Percentiles rank a stretch among this genome's conserved stretches.
phyloP scores from a whole-genome alignment of 305 asterid genomes.

The Fraxinus platypoda region DNA sequence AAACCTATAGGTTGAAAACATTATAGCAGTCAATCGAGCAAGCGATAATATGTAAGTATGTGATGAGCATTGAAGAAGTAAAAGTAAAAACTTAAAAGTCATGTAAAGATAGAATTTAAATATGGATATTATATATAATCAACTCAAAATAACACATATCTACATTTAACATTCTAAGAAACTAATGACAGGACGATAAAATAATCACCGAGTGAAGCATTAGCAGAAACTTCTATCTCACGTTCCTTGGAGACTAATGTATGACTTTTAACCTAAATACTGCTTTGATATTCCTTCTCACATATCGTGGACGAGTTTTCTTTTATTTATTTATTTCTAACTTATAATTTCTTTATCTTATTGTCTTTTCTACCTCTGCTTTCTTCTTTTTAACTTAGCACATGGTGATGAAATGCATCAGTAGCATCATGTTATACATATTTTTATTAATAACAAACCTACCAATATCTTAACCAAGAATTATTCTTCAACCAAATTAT shows the following conservation, averaged over 20 bases:
- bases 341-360: neutral
- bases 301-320: neutral
- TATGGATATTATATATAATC: neutral
- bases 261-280: neutral
- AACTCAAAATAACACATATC: neutral
- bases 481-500: neutral
- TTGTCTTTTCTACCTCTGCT: neutral
- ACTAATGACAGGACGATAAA: neutral
- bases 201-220: neutral
- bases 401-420: neutral
- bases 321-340: neutral
- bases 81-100: neutral
- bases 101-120: neutral
- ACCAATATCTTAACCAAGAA: neutral
- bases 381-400: neutral
- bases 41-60: neutral
- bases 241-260: neutral
- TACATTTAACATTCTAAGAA: neutral
- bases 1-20: constrained; percentile 38
- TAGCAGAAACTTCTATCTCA: neutral
- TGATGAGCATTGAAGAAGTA: neutral
- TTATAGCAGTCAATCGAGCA: neutral
- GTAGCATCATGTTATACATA: neutral
- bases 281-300: neutral
- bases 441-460: neutral